Evolutionary conservation across 805 yeast genomes (phyloP).

Genomic region (Barnettozyma botsteinii): DNA sequence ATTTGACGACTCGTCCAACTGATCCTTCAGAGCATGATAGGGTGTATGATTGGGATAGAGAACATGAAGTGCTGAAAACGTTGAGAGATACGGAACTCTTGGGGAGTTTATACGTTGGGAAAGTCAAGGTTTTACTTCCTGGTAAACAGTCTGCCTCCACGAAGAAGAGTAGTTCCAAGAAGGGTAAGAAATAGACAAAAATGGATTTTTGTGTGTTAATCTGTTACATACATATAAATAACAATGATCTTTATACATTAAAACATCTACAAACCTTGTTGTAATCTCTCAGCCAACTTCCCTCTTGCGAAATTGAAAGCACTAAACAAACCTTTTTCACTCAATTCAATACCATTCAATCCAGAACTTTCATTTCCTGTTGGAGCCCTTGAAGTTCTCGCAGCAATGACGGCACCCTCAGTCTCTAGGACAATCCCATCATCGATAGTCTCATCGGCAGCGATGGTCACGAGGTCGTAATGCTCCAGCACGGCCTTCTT

Average conservation of each 20-base stretch:
- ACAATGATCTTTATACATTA: neutral
- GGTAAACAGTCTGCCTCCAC: constrained; percentile 32
- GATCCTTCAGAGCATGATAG: constrained; percentile 39
- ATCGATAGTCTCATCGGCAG: constrained; percentile 88
- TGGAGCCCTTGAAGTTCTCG: constrained; percentile 89
- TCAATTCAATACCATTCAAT: constrained; percentile 54
- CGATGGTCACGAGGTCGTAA: constrained; percentile 80
- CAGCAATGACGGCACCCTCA: constrained; percentile 79
- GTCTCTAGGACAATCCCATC: constrained; percentile 91
- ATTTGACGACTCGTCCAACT: constrained; percentile 47
- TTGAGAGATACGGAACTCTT: constrained; percentile 63
- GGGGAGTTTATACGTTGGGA: constrained; percentile 63
- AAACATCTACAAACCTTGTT: constrained; percentile 35
- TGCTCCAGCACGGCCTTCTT: constrained; percentile 71
- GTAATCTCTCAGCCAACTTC: constrained; percentile 50
- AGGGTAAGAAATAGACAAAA: constrained; percentile 5
- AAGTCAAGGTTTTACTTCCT: constrained; percentile 59
- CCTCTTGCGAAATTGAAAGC: constrained; percentile 87
- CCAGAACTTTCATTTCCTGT: constrained; percentile 62
- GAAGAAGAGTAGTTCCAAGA: constrained; percentile 16
- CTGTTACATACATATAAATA: neutral
- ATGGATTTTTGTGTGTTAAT: neutral
- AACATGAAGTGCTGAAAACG: constrained; percentile 48
- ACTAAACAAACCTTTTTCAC: constrained; percentile 72
- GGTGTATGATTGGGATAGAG: constrained; percentile 65